A percentile compares a stretch with the other conserved stretches of the same genome.
Conservation (phyloP, 2,329 filamentous ascomycete genomes). For the Salinomyces thailandicus region DNA sequence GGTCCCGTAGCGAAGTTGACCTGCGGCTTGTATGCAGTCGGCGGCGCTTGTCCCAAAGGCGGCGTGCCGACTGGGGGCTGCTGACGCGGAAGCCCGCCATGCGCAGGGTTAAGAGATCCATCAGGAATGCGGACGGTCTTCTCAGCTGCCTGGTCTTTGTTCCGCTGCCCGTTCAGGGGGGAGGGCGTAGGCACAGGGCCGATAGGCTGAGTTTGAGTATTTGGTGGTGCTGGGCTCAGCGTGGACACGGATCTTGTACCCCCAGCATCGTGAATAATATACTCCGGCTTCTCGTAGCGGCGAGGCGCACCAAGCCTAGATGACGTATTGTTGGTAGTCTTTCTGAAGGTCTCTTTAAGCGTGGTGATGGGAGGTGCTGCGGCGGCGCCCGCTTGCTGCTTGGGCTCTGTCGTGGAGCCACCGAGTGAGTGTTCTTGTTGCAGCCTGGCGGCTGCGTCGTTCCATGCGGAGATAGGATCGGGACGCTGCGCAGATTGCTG, state of each 20-base stretch:
- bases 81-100: conserved; percentile 13
- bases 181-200: conserved; percentile 19
- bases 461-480: conserved; percentile 21
- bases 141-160: conserved; percentile 7
- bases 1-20: conserved; percentile 14
- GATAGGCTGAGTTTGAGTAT: conserved; percentile 25
- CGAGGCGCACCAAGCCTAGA: conserved; percentile 21
- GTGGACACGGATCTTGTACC: conserved; percentile 16
- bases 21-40: conserved; percentile 14
- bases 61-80: conserved; percentile 23
- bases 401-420: conserved; percentile 12
- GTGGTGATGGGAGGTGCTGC: conserved; percentile 10
- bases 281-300: conserved; percentile 18
- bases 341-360: conserved; percentile 28
- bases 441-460: conserved; percentile 15
- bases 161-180: conserved; percentile 12
- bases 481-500: conserved; percentile 5
- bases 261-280: conserved; percentile 21
- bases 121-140: conserved; percentile 27
- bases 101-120: conserved; percentile 21
- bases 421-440: conserved; percentile 17
- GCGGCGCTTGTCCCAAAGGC: conserved; percentile 8
- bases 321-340: conserved; percentile 17
- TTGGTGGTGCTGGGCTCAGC: conserved; percentile 23
- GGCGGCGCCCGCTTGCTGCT: conserved; percentile 5